Evolutionary conservation across 352 stramenopile species (phyloP).

Genomic region (Pythium rishiriense): DNA sequence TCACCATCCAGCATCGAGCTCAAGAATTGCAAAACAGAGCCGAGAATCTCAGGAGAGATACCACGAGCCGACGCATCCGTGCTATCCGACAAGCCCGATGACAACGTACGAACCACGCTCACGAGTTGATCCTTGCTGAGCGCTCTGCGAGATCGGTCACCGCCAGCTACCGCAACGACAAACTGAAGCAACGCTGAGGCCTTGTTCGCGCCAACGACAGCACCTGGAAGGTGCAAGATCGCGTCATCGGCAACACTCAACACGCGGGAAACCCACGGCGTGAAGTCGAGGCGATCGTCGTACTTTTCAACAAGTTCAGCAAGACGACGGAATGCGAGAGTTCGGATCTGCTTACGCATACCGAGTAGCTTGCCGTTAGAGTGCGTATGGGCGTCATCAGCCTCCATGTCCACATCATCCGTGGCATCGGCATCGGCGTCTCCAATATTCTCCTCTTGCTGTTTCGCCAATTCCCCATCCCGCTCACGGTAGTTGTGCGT

Average conservation of each 20-base stretch:
- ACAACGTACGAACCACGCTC: conserved; percentile 68
- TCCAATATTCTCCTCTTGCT: conserved; percentile 1
- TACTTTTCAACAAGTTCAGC: conserved; percentile 81
- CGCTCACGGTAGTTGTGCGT: conserved; percentile 44
- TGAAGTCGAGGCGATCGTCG: conserved; percentile 62
- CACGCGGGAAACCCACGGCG: conserved; percentile 57
- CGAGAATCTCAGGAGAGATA: conserved; percentile 68
- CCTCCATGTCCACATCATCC: conserved; percentile 29
- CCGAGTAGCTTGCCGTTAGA: conserved; percentile 22
- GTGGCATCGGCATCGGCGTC: conserved; percentile 17
- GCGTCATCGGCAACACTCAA: conserved; percentile 52
- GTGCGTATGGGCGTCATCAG: conserved; percentile 19
- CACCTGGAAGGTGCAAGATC: conserved; percentile 67
- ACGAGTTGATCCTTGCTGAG: conserved; percentile 40
- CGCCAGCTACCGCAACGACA: conserved; percentile 60
- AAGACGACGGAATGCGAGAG: conserved; percentile 72
- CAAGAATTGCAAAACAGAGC: conserved; percentile 75
- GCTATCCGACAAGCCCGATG: conserved; percentile 44
- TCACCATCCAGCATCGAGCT: conserved; percentile 78
- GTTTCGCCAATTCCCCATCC: conserved; percentile 32
- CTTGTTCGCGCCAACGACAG: conserved; percentile 74
- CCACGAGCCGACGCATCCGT: conserved; percentile 36
- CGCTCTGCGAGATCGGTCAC: conserved; percentile 37
- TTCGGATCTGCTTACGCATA: conserved; percentile 84
- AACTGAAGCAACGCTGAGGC: conserved; percentile 77